A percentile compares a stretch with the other conserved stretches of the same genome.
Conservation (phyloP, 257 asterid genomes). For the Plantago elongata region DNA sequence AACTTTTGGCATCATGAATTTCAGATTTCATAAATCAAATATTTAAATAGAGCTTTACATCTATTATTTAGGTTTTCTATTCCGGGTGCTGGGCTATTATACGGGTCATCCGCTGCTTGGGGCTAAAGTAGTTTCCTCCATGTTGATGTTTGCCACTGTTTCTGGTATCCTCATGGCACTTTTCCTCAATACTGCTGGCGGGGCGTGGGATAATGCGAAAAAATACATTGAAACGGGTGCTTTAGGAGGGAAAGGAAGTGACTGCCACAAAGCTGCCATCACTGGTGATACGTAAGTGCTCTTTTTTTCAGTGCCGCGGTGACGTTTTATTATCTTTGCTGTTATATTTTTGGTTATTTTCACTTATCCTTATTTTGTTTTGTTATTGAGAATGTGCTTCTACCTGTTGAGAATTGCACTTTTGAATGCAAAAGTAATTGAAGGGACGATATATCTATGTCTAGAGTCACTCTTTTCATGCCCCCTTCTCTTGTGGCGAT, state of each 20-base stretch:
- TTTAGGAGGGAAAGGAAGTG: conserved; percentile 99
- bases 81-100: conserved; percentile 83
- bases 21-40: background rate
- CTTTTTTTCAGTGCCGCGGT: background rate
- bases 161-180: conserved; percentile 99
- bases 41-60: background rate
- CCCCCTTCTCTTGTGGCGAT: too few relatives aligned
- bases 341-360: background rate
- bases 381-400: background rate
- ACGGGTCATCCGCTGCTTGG: conserved; percentile 96
- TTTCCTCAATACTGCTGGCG: conserved; percentile 95
- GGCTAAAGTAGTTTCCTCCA: conserved; percentile 93
- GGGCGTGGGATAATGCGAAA: conserved; percentile 99
- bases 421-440: background rate
- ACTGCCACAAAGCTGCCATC: conserved; percentile 89
- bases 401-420: background rate
- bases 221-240: conserved; percentile 97
- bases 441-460: too few relatives aligned
- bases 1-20: background rate
- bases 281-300: conserved; percentile 97
- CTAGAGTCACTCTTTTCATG: too few relatives aligned
- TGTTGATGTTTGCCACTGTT: conserved; percentile 98
- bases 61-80: conserved; percentile 52
- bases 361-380: background rate
- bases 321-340: background rate